Conservation (phyloP, 1,139 yeast species). For the Geotrichum aggregatum region DNA sequence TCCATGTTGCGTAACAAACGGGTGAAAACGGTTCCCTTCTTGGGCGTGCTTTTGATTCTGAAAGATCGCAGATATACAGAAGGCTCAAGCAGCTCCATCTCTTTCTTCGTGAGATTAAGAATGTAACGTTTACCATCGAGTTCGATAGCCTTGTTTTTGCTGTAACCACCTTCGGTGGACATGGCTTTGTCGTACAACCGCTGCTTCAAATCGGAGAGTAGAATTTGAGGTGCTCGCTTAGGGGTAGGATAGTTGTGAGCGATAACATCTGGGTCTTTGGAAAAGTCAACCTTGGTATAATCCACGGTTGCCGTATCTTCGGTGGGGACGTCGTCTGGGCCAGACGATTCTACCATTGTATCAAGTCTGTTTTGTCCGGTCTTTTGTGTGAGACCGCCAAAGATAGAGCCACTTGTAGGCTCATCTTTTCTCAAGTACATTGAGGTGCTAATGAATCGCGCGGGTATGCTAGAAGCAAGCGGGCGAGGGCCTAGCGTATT, state of each 20-base stretch:
- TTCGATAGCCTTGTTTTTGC: conserved; percentile 54
- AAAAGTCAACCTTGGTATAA: conserved; percentile 21
- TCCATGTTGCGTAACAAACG: conserved; percentile 69
- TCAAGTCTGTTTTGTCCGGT: conserved; percentile 12
- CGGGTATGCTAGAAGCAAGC: conserved; percentile 9
- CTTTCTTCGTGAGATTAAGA: conserved; percentile 56
- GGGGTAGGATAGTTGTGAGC: conserved; percentile 26
- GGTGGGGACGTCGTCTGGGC: not conserved
- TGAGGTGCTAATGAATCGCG: conserved; percentile 11
- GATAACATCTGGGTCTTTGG: conserved; percentile 19
- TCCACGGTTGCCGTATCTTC: conserved; percentile 9
- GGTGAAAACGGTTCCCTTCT: conserved; percentile 79
- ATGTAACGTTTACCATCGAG: conserved; percentile 53
- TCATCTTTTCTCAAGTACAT: conserved; percentile 13
- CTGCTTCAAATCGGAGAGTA: conserved; percentile 70
- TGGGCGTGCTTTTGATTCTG: conserved; percentile 78
- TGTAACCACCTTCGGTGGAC: conserved; percentile 62
- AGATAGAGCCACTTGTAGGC: conserved; percentile 16
- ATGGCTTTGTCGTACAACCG: conserved; percentile 61
- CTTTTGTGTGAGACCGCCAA: conserved; percentile 18
- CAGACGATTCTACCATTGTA: conserved; percentile 10
- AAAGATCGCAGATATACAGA: conserved; percentile 71
- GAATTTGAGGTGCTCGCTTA: conserved; percentile 43
- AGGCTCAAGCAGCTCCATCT: conserved; percentile 76
- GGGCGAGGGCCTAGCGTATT: conserved; percentile 9